Conservation (phyloP, 148 eudicot genomes). For the Simmondsia chinensis region DNA sequence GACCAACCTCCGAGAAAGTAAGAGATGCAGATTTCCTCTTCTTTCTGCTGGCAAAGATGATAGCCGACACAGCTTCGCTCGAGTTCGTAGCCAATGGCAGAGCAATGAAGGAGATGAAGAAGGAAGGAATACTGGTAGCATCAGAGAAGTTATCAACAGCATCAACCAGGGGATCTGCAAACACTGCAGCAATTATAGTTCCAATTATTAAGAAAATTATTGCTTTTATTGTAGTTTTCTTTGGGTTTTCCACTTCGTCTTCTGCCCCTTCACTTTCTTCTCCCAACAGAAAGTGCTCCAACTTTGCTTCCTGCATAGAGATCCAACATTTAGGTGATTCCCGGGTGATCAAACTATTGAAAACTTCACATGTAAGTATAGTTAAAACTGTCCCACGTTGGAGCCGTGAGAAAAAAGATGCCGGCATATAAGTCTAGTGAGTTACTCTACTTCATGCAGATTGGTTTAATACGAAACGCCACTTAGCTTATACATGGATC, state of each 20-base stretch:
- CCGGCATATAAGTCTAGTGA: too few relatives aligned
- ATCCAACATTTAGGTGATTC: neutral
- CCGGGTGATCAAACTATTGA: neutral
- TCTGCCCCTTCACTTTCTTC: slow-evolving; percentile 38
- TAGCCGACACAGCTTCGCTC: slow-evolving; percentile 87
- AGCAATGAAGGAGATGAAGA: slow-evolving; percentile 85
- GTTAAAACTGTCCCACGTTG: too few relatives aligned
- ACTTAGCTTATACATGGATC: too few relatives aligned
- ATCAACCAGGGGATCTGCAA: slow-evolving; percentile 92
- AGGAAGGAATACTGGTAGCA: slow-evolving; percentile 83
- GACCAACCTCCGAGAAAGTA: slow-evolving; percentile 82
- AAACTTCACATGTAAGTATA: too few relatives aligned
- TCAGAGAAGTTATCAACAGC: slow-evolving; percentile 73
- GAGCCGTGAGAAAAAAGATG: too few relatives aligned
- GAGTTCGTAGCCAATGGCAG: slow-evolving; percentile 89
- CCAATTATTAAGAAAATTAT: slow-evolving; percentile 46
- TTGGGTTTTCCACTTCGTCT: slow-evolving; percentile 43
- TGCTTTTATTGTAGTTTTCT: slow-evolving; percentile 49
- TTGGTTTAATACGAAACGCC: too few relatives aligned
- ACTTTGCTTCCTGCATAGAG: slow-evolving; percentile 45
- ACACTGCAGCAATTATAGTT: slow-evolving; percentile 59
- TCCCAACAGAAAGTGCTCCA: slow-evolving; percentile 54
- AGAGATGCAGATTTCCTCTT: slow-evolving; percentile 72
- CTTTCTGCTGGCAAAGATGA: slow-evolving; percentile 77
- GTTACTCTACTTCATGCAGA: too few relatives aligned